These are phyloP conservation scores for Penicillium canariense DNA, from an alignment of 495 filamentous ascomycete genomes.

Conservation along the genomic window DNA sequence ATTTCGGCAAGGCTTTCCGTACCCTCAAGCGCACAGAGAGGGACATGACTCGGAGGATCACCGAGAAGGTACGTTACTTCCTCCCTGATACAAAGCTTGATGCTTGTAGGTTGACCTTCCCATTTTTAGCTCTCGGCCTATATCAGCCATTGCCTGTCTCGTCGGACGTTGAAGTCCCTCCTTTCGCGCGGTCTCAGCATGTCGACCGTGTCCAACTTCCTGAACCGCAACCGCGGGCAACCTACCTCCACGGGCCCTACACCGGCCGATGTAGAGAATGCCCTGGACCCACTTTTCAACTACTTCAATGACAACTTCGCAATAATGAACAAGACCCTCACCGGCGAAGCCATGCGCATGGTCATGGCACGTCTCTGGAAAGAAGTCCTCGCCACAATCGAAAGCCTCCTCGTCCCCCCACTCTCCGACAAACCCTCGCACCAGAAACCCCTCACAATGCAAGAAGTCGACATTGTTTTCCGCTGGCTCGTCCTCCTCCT, in stretches of 20 bases:
- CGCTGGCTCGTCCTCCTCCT: conserved; percentile 91
- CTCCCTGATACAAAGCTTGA: background rate
- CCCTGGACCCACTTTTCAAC: conserved; percentile 82
- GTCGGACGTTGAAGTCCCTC: conserved; percentile 70
- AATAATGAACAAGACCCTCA: conserved; percentile 96
- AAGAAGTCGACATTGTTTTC: conserved; percentile 93
- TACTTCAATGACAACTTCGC: conserved; percentile 99
- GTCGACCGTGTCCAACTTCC: conserved; percentile 76
- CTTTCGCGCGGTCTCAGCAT: conserved; percentile 70
- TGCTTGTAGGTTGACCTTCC: background rate
- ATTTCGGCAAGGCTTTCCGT: conserved; percentile 95
- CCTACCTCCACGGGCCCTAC: conserved; percentile 59
- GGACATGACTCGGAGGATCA: conserved; percentile 97
- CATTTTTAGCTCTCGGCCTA: conserved; percentile 76
- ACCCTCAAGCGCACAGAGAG: conserved; percentile 91
- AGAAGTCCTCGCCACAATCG: conserved; percentile 88
- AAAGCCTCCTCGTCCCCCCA: conserved; percentile 86
- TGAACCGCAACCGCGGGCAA: conserved; percentile 59
- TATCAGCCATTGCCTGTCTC: conserved; percentile 86
- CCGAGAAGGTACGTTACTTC: conserved; percentile 74
- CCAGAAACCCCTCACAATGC: conserved; percentile 80
- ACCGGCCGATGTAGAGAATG: conserved; percentile 71
- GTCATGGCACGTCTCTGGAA: conserved; percentile 99
- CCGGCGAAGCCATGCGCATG: conserved; percentile 87
- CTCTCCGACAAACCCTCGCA: conserved; percentile 92